A percentile compares a stretch with the other conserved stretches of the same genome.
Conservation (phyloP, 2,329 filamentous ascomycete species). For the Pseudogymnoascus sp. region DNA sequence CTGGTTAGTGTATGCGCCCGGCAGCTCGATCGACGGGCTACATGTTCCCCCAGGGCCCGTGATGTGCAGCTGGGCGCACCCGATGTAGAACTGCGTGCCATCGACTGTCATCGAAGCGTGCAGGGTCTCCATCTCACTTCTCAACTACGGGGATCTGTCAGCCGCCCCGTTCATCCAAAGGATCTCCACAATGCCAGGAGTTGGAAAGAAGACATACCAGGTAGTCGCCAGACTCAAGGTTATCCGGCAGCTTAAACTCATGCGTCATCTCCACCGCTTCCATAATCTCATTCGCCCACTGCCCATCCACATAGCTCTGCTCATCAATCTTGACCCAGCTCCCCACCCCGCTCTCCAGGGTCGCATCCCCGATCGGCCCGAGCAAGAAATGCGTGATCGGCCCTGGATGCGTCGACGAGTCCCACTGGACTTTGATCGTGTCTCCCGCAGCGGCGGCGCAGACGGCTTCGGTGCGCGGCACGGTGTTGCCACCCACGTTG, state of each 20-base stretch:
- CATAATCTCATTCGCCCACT: conserved; percentile 28
- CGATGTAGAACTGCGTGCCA: conserved; percentile 30
- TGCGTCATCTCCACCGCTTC: conserved; percentile 21
- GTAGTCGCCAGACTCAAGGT: conserved; percentile 29
- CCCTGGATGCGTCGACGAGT: conserved; percentile 32
- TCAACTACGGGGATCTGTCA: conserved; percentile 20
- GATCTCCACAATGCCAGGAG: neutral
- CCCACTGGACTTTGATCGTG: conserved; percentile 34
- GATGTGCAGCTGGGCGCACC: conserved; percentile 24
- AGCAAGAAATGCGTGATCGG: conserved; percentile 35
- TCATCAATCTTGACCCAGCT: conserved; percentile 29
- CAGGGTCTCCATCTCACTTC: conserved; percentile 31
- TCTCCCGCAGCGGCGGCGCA: conserved; percentile 29
- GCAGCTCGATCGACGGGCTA: conserved; percentile 20
- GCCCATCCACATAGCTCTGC: conserved; percentile 22
- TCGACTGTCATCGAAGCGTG: conserved; percentile 25
- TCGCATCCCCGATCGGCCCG: conserved; percentile 24
- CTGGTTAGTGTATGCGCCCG: conserved; percentile 21
- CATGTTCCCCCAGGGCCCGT: conserved; percentile 21
- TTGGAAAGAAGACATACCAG: conserved; percentile 12
- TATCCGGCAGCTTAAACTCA: conserved; percentile 20
- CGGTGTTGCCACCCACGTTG: conserved; percentile 31
- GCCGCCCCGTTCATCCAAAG: neutral
- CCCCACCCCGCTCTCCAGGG: conserved; percentile 25
- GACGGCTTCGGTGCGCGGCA: conserved; percentile 28